Conservation (phyloP, 352 stramenopile genomes). For the Achlya hypogyna region DNA sequence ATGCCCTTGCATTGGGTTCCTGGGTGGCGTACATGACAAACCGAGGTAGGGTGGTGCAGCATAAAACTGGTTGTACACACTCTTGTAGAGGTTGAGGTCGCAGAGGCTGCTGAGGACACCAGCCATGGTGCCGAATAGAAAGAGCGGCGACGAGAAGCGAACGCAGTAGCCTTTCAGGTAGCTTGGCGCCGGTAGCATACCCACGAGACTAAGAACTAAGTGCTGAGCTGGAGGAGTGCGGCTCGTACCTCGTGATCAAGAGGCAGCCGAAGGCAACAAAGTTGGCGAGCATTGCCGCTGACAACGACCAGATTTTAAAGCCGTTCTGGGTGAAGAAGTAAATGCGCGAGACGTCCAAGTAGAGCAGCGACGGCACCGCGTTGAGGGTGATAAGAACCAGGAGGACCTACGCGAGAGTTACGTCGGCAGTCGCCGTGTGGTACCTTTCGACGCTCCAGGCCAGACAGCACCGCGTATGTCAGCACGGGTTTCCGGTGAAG, state of each 20-base stretch:
- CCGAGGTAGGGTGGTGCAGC: slow-evolving; percentile 11
- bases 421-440: neutral
- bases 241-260: neutral
- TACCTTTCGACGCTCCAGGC: slow-evolving; percentile 6
- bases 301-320: slow-evolving; percentile 5
- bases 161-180: neutral
- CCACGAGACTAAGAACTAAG: neutral
- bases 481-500: neutral
- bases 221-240: neutral
- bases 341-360: slow-evolving; percentile 14
- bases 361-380: neutral
- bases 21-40: neutral
- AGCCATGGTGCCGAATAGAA: neutral
- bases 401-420: neutral
- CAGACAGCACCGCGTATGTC: neutral
- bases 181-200: neutral
- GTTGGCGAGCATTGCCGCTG: neutral
- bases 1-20: neutral
- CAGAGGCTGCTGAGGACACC: neutral
- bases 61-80: slow-evolving; percentile 14
- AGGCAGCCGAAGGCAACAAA: neutral
- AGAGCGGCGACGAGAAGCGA: neutral
- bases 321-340: slow-evolving; percentile 11
- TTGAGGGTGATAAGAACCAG: slow-evolving; percentile 2
- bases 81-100: neutral